Evolutionary conservation across 225 moss, liverwort and hornwort genomes (phyloP), one percentile per base, ranked within the genome.

Genomic region (Pseudisothecium myosuroides): DNA sequence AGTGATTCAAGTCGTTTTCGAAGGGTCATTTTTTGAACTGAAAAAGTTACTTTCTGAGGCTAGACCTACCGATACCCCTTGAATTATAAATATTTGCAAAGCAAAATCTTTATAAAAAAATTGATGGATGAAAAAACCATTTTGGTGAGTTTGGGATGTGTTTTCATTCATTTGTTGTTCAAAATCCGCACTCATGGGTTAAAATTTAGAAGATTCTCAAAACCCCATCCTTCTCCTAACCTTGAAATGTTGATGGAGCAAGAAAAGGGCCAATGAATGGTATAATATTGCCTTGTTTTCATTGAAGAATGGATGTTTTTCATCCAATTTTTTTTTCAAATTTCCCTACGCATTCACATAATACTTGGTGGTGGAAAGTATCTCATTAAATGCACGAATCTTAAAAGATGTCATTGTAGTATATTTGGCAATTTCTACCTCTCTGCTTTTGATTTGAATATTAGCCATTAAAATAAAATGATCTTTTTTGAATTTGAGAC

Each of bases 271-370:
- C 17, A 45, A 73, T 45, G 17, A 47, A 31, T 49, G 4, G 27
- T 31, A 11, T 47, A 74, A 74, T 29, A 19, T 31, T 47, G 6
- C 2, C 11, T 31, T 31, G 0, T 47, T 47, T 1, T 47, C 18
- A 17, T 0, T 45, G 0, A 28, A 29, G 6, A 45, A 29, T 47
- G 43, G 0, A 29, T 47, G 27, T 17, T 47, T 72, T 74, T 47
- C 10, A 45, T 10, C 3, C 4, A 28, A 17, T 45, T 7, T 1
- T 5, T 27, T 45, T 29, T 28, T 6, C 2, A 22, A 1, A 29
- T 1, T 45, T 3, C 16, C 10, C 5, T 16, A 1, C 17, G 0
- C 17, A 1, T 17, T 28, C 9, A 22, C 7, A 7, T 68, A n/a
- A n/a, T 0, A 5, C 5, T 28, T 73, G 2, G 29, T 29, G 2